A percentile compares a stretch with the other conserved stretches of the same genome.
These are phyloP conservation scores for Adiantum capillusveneris DNA, from an alignment of 75 land plant genomes.

Conservation along the genomic window DNA sequence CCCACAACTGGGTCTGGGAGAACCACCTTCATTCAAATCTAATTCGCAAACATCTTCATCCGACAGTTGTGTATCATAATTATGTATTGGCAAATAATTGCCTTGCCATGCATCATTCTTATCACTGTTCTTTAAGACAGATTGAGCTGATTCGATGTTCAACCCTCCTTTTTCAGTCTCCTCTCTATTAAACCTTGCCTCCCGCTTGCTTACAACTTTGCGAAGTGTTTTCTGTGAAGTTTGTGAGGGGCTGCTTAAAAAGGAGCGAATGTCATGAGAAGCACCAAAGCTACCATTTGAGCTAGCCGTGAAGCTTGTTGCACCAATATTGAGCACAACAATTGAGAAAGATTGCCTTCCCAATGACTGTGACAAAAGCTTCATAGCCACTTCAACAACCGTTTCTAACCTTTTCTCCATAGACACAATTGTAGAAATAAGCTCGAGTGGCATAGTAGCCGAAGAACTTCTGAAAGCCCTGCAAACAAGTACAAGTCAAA, in stretches of 20 bases:
- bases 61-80: too few species aligned
- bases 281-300: slow-evolving; percentile 2
- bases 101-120: too few species aligned
- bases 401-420: slow-evolving; percentile 17
- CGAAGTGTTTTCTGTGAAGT: not conserved
- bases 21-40: too few species aligned
- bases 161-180: not conserved
- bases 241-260: slow-evolving; percentile 7
- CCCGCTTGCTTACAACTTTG: slow-evolving; percentile 14
- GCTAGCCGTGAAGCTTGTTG: slow-evolving; percentile 21
- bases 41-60: too few species aligned
- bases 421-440: slow-evolving; percentile 21
- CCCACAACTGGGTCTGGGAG: too few species aligned
- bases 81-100: too few species aligned
- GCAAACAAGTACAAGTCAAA: not conserved
- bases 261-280: slow-evolving; percentile 35
- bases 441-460: slow-evolving; percentile 27
- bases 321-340: slow-evolving; percentile 41
- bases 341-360: slow-evolving; percentile 19
- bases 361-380: slow-evolving; percentile 18
- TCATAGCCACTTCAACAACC: slow-evolving; percentile 25
- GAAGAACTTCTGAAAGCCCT: slow-evolving; percentile 36
- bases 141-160: too few species aligned
- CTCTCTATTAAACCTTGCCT: slow-evolving; percentile 10
- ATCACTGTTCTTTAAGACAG: too few species aligned